A percentile compares a stretch with the other conserved stretches of the same genome.
phyloP scores from a whole-genome alignment of 345 rosid species.

The Eucalyptus albens region DNA sequence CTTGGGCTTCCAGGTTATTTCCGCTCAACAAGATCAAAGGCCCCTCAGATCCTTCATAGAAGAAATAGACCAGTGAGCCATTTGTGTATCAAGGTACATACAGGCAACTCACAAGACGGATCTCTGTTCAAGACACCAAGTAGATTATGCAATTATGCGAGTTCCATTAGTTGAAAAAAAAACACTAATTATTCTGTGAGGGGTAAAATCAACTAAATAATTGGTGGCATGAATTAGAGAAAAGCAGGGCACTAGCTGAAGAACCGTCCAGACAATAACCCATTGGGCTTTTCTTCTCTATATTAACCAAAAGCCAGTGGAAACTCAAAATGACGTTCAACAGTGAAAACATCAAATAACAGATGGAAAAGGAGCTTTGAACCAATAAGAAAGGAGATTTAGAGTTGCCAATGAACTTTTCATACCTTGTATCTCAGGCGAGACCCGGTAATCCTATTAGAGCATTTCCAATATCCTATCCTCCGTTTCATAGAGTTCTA shows the following conservation, averaged over 20 bases:
- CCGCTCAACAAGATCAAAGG: constrained; percentile 11
- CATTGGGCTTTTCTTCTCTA: neutral
- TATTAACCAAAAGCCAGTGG: neutral
- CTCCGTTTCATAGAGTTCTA: neutral
- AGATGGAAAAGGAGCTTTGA: neutral
- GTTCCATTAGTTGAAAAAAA: neutral
- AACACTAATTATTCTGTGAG: neutral
- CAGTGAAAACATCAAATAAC: neutral
- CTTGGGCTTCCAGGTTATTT: constrained; percentile 29
- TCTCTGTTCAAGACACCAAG: neutral
- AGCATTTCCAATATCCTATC: constrained; percentile 29
- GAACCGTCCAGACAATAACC: neutral
- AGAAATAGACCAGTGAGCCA: neutral
- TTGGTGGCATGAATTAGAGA: neutral
- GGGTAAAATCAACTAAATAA: neutral
- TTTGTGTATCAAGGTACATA: neutral
- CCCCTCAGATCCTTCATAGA: constrained; percentile 29
- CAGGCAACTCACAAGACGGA: neutral
- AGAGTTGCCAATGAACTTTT: neutral
- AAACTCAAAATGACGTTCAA: neutral
- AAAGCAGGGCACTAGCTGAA: neutral
- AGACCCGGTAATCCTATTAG: constrained; percentile 27
- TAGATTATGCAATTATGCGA: neutral
- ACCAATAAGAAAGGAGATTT: neutral
- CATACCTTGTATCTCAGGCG: constrained; percentile 63